Evolutionary conservation across 768 basidiomycete species (phyloP).

Genomic region (Clavaria fumosa): DNA sequence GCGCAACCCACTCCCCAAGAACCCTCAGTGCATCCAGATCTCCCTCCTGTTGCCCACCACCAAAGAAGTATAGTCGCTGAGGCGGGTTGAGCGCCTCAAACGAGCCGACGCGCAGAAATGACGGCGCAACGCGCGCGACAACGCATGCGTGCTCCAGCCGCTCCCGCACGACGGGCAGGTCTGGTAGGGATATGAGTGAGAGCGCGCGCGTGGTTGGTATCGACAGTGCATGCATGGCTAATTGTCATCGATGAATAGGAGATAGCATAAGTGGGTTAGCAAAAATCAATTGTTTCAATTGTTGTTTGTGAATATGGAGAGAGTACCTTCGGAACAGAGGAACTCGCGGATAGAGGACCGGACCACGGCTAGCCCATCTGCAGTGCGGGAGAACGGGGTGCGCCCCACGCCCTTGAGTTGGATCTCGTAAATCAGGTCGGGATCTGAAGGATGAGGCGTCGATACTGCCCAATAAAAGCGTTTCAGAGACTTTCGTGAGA

Average conservation of each 20-base stretch:
- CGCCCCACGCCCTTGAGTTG: constrained; percentile 93
- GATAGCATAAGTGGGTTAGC: not conserved
- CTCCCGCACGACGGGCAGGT: constrained; percentile 65
- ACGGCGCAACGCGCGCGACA: constrained; percentile 70
- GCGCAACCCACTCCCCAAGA: constrained; percentile 61
- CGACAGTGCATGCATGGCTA: constrained; percentile 49
- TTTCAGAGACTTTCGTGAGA: no score
- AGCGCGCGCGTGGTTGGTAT: constrained; percentile 87
- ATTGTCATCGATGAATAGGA: not conserved
- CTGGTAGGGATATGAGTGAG: constrained; percentile 58
- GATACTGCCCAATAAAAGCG: no score
- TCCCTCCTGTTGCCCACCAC: constrained; percentile 60
- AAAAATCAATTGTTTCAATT: no score
- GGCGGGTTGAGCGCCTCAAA: constrained; percentile 80
- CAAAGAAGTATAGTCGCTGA: constrained; percentile 46
- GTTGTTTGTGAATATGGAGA: no score
- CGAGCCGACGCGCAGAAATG: constrained; percentile 83
- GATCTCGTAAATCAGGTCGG: constrained; percentile 53
- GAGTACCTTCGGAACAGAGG: constrained; percentile 75
- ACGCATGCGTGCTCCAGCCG: constrained; percentile 54
- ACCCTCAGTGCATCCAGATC: constrained; percentile 61
- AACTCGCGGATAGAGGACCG: constrained; percentile 91
- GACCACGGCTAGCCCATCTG: constrained; percentile 92
- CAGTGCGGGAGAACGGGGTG: constrained; percentile 83
- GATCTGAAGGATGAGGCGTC: constrained; percentile 53